These are phyloP conservation scores for Alternaria burnsii DNA, from an alignment of 2,329 filamentous ascomycete genomes.

Conservation along the genomic window DNA sequence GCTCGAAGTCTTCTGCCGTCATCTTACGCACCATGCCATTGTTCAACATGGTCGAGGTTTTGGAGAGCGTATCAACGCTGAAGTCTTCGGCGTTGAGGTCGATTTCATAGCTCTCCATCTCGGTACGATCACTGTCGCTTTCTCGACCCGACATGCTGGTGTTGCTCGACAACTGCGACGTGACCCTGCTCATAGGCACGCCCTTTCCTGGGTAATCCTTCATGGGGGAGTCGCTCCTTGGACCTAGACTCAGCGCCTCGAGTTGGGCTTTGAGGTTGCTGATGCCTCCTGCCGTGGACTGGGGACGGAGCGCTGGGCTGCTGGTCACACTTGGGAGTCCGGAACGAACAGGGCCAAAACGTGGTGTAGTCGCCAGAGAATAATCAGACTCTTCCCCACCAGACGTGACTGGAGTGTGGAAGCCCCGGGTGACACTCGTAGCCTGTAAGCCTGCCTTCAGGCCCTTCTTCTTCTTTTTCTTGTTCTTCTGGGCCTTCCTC, in stretches of 20 bases:
- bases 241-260: slow-evolving; percentile 74
- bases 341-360: slow-evolving; percentile 52
- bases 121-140: slow-evolving; percentile 74
- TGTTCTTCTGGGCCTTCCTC: slow-evolving; percentile 52
- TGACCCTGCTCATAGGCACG: slow-evolving; percentile 36
- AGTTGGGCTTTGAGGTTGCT: slow-evolving; percentile 83
- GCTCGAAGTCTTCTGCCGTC: slow-evolving; percentile 88
- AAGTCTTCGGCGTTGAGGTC: slow-evolving; percentile 86
- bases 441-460: slow-evolving; percentile 43
- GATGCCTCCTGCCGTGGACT: slow-evolving; percentile 71
- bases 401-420: slow-evolving; percentile 61
- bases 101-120: slow-evolving; percentile 85
- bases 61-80: slow-evolving; percentile 64
- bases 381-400: slow-evolving; percentile 66
- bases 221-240: slow-evolving; percentile 65
- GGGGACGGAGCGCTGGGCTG: slow-evolving; percentile 61
- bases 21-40: slow-evolving; percentile 78
- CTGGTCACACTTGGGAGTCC: slow-evolving; percentile 61
- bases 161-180: slow-evolving; percentile 61
- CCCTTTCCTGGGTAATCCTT: slow-evolving; percentile 61
- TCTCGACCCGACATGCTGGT: slow-evolving; percentile 65
- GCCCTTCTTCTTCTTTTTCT: slow-evolving; percentile 49
- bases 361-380: slow-evolving; percentile 53
- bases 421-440: slow-evolving; percentile 55
- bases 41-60: slow-evolving; percentile 44